Conservation (phyloP, 2,329 filamentous ascomycete species). For the Ambrosiella cleistominuta region DNA sequence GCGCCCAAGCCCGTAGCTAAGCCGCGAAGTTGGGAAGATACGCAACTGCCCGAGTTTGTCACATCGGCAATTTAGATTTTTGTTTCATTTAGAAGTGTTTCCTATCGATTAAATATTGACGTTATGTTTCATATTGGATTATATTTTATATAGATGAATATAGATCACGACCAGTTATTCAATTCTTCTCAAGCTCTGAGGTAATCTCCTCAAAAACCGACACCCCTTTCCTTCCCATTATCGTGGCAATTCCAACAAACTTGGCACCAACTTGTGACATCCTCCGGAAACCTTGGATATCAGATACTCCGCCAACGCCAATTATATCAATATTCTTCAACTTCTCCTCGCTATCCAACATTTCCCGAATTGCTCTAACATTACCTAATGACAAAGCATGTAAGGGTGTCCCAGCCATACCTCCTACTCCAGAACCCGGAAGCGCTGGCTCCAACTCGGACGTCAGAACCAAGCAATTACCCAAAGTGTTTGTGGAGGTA, state of each 20-base stretch:
- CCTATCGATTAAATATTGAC: too few species aligned
- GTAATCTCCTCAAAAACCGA: slow-evolving; percentile 43
- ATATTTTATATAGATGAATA: too few species aligned
- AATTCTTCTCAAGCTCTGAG: slow-evolving; percentile 9
- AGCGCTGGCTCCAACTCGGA: slow-evolving; percentile 19
- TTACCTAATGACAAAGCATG: slow-evolving; percentile 62
- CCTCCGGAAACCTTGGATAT: slow-evolving; percentile 41
- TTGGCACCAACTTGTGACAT: slow-evolving; percentile 50
- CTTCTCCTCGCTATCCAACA: slow-evolving; percentile 33
- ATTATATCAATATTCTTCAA: slow-evolving; percentile 44
- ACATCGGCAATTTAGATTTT: too few species aligned
- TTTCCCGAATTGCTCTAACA: slow-evolving; percentile 44
- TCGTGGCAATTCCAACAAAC: slow-evolving; percentile 53
- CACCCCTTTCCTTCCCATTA: slow-evolving; percentile 45
- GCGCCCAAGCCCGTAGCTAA: too few species aligned
- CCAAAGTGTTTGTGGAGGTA: slow-evolving; percentile 57
- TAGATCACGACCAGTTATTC: too few species aligned
- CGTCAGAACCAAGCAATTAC: slow-evolving; percentile 43
- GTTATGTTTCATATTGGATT: too few species aligned
- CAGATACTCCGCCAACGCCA: slow-evolving; percentile 55
- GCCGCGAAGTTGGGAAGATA: too few species aligned
- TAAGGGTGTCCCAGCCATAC: slow-evolving; percentile 52
- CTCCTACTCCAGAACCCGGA: slow-evolving; percentile 43
- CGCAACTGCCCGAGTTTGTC: too few species aligned
- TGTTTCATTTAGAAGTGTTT: too few species aligned